phyloP scores from a whole-genome alignment of 768 basidiomycete genomes.

The Agaricus subrufescens region DNA sequence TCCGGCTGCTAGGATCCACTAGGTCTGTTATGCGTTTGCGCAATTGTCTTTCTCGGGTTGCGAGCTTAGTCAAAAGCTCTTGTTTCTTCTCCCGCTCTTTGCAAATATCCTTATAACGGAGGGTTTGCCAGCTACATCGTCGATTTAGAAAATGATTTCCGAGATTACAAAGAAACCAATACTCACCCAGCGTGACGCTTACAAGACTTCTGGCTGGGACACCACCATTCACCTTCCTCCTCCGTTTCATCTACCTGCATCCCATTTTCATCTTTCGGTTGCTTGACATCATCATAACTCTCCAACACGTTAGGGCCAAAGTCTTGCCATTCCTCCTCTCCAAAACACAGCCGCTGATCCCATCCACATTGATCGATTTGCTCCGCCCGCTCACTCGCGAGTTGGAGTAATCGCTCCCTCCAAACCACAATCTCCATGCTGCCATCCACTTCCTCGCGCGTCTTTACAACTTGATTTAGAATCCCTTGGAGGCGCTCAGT shows the following conservation, averaged over 20 bases:
- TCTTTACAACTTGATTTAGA: conserved; percentile 52
- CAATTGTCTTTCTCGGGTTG: conserved; percentile 72
- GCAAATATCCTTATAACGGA: conserved; percentile 65
- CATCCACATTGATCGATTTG: conserved; percentile 77
- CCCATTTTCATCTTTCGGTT: conserved; percentile 28
- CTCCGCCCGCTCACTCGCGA: conserved; percentile 65
- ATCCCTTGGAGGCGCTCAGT: conserved; percentile 45
- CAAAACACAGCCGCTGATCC: conserved; percentile 81
- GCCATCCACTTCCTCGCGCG: conserved; percentile 61
- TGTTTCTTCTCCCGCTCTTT: conserved; percentile 78
- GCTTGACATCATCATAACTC: conserved; percentile 52
- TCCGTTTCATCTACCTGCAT: conserved; percentile 28
- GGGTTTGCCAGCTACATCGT: conserved; percentile 65
- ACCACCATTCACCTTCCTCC: conserved; percentile 70
- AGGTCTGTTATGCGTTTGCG: conserved; percentile 76
- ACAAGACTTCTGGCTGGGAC: conserved; percentile 67
- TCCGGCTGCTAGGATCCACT: conserved; percentile 42
- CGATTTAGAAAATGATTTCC: conserved; percentile 7
- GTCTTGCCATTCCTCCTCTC: conserved; percentile 75
- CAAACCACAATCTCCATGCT: conserved; percentile 67
- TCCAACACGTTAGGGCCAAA: conserved; percentile 65
- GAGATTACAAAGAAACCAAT: conserved; percentile 3
- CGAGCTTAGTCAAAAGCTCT: conserved; percentile 59
- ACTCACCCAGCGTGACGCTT: conserved; percentile 74
- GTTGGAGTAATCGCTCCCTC: conserved; percentile 63